Conservation (phyloP, 805 yeast species). For the Suhomyces sp. region DNA sequence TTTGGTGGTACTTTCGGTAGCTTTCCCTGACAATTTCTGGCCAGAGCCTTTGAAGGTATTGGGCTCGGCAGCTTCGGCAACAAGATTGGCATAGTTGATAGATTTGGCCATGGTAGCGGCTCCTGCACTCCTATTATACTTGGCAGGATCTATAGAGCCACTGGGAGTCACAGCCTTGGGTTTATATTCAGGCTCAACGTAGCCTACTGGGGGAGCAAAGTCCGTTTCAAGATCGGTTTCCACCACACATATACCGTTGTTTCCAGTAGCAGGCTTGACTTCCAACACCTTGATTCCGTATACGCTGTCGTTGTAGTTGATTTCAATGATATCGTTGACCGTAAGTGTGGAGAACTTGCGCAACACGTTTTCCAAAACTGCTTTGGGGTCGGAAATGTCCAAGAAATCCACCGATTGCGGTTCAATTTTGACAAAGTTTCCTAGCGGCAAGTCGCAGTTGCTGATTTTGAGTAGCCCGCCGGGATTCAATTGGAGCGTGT, state of each 20-base stretch:
- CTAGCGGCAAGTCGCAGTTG: constrained; percentile 78
- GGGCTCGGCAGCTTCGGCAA: constrained; percentile 38
- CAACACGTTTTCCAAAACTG: constrained; percentile 89
- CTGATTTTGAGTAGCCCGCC: constrained; percentile 79
- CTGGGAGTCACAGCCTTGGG: constrained; percentile 38
- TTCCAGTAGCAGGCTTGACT: constrained; percentile 68
- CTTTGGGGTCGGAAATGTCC: constrained; percentile 93
- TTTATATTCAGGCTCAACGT: constrained; percentile 79
- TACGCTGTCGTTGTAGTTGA: constrained; percentile 74
- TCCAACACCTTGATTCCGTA: constrained; percentile 84
- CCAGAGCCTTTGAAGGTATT: constrained; percentile 59
- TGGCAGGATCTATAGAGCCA: constrained; percentile 33
- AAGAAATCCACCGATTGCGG: constrained; percentile 93
- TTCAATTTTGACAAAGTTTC: constrained; percentile 85
- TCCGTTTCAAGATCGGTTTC: constrained; percentile 97
- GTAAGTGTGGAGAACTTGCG: constrained; percentile 88
- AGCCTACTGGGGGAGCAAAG: constrained; percentile 98
- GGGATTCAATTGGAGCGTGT: constrained; percentile 63
- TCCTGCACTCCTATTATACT: constrained; percentile 38
- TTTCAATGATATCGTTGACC: constrained; percentile 77
- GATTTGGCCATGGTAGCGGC: constrained; percentile 76
- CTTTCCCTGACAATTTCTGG: constrained; percentile 65
- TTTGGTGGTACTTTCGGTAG: constrained; percentile 20
- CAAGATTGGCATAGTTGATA: constrained; percentile 61
- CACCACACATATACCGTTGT: constrained; percentile 81